Percentiles rank a stretch among this genome's conserved stretches.
These are phyloP conservation scores for Candida tropicalis DNA, from an alignment of 1,139 yeast genomes.

Conservation along the genomic window DNA sequence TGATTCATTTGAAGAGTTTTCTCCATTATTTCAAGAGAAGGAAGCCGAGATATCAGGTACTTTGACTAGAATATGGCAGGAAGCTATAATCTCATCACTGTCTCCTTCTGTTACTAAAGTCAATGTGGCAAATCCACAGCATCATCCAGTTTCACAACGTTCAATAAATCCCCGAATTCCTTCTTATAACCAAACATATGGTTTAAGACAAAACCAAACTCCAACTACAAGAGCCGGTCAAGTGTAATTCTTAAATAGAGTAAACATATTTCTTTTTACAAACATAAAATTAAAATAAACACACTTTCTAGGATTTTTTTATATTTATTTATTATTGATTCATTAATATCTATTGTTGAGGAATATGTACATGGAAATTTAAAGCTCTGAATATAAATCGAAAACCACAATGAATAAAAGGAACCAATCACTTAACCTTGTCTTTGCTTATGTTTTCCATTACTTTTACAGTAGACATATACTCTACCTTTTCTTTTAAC, in stretches of 20 bases:
- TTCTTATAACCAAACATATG: constrained; percentile 23
- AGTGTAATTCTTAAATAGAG: constrained; percentile 5
- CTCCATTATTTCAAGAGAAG: constrained; percentile 34
- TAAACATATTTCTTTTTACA: neutral
- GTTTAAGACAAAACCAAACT: constrained; percentile 25
- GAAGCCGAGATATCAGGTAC: constrained; percentile 32
- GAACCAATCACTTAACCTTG: constrained; percentile 61
- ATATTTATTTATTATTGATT: neutral
- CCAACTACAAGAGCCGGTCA: constrained; percentile 46
- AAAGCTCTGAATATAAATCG: no score
- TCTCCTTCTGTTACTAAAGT: constrained; percentile 10
- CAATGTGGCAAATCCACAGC: constrained; percentile 10
- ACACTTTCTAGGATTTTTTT: neutral
- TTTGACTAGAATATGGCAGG: constrained; percentile 45
- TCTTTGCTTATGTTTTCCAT: constrained; percentile 95
- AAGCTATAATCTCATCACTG: constrained; percentile 33
- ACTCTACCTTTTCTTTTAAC: constrained; percentile 95
- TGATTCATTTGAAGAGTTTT: constrained; percentile 39
- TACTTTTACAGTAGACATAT: constrained; percentile 88
- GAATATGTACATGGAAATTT: constrained; percentile 14
- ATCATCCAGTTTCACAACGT: constrained; percentile 22
- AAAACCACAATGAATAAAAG: no score
- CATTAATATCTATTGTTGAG: neutral
- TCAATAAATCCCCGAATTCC: constrained; percentile 31
- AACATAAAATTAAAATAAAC: neutral